Percentiles rank a stretch among this genome's conserved stretches.
These are phyloP conservation scores for Suillus subalutaceus DNA, from an alignment of 768 basidiomycete genomes.

Conservation along the genomic window DNA sequence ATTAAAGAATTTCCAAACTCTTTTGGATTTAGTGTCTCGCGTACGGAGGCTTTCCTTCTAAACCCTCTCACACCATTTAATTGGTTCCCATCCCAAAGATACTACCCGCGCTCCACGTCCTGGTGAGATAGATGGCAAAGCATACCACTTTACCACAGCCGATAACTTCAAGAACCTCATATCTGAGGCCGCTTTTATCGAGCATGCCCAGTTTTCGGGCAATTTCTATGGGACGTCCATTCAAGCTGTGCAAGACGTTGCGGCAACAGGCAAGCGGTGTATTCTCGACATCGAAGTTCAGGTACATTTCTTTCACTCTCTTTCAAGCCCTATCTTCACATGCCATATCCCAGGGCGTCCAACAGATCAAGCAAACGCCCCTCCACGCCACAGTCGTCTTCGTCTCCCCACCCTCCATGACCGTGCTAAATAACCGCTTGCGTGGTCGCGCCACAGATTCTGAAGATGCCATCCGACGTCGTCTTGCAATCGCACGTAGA, in stretches of 20 bases:
- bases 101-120: conserved; percentile 86
- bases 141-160: conserved; percentile 83
- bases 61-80: conserved; percentile 12
- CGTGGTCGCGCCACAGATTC: conserved; percentile 84
- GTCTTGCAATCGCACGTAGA: conserved; percentile 73
- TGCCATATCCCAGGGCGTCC: conserved; percentile 71
- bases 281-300: conserved; percentile 97
- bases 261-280: conserved; percentile 73
- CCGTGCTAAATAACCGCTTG: conserved; percentile 70
- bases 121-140: conserved; percentile 79
- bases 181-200: conserved; percentile 78
- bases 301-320: conserved; percentile 46
- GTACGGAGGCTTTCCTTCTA: conserved; percentile 46
- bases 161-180: conserved; percentile 77
- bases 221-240: conserved; percentile 94
- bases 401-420: conserved; percentile 84
- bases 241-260: conserved; percentile 70
- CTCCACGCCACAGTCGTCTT: conserved; percentile 90
- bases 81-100: conserved; percentile 50
- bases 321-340: conserved; percentile 4
- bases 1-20: conserved; percentile 79
- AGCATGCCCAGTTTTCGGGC: conserved; percentile 90
- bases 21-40: conserved; percentile 94
- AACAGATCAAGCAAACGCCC: conserved; percentile 82
- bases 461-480: conserved; percentile 67